phyloP scores from a whole-genome alignment of 148 eudicot genomes.

The Tetragonia tetragonoides region DNA sequence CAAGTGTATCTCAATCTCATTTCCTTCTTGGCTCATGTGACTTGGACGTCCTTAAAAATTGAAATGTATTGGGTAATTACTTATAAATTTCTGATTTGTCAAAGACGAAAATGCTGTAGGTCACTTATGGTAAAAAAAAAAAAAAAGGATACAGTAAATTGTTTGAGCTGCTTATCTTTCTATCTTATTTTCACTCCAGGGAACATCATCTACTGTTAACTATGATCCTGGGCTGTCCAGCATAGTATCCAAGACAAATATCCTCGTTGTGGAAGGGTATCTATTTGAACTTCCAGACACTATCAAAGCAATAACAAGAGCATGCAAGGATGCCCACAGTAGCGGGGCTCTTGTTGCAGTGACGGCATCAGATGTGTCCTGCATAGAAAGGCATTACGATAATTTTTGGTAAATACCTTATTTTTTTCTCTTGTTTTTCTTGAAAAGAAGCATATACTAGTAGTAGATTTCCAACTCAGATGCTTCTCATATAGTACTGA shows the following conservation, averaged over 20 bases:
- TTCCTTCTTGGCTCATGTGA: not conserved
- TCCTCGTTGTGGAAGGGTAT: constrained; percentile 92
- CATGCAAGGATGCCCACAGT: constrained; percentile 81
- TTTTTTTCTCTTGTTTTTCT: not conserved
- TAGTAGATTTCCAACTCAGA: too few species aligned
- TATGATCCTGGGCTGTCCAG: constrained; percentile 76
- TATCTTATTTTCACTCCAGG: constrained; percentile 42
- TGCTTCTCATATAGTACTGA: too few species aligned
- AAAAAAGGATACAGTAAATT: not conserved
- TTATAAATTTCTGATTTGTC: not conserved
- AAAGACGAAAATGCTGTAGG: too few species aligned
- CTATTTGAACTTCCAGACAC: constrained; percentile 93
- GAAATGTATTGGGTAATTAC: not conserved
- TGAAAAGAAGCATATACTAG: too few species aligned
- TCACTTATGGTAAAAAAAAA: too few species aligned
- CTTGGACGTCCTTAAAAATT: not conserved
- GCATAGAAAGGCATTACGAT: constrained; percentile 94
- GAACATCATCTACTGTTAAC: constrained; percentile 75
- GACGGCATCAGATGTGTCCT: constrained; percentile 91
- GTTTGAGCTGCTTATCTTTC: constrained; percentile 12
- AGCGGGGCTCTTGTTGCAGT: constrained; percentile 85
- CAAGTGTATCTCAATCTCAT: not conserved
- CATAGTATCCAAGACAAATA: constrained; percentile 66
- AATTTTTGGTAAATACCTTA: constrained; percentile 70
- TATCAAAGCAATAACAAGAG: constrained; percentile 67